These are phyloP conservation scores for Eucalyptus pumila DNA, from an alignment of 345 rosid genomes.

Conservation along the genomic window DNA sequence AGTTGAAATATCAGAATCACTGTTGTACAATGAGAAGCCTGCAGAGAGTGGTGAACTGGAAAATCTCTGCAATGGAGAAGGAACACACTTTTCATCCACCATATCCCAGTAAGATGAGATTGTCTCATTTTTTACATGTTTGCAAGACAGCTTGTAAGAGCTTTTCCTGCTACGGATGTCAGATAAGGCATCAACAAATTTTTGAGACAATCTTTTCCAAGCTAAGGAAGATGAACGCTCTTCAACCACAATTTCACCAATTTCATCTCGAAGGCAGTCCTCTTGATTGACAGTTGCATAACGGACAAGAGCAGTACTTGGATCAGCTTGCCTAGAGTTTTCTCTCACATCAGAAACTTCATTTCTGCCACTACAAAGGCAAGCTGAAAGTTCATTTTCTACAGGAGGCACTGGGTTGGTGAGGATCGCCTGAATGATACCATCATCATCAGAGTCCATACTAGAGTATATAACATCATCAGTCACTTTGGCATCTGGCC, in stretches of 20 bases:
- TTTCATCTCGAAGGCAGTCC: slow-evolving; percentile 27
- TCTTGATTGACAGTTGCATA: slow-evolving; percentile 2
- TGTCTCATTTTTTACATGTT: slow-evolving; percentile 37
- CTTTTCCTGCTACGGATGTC: slow-evolving; percentile 27
- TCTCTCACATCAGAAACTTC: slow-evolving; percentile 7
- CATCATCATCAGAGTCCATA: slow-evolving; percentile 34
- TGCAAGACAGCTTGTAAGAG: slow-evolving; percentile 41
- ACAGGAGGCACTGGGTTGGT: slow-evolving; percentile 53
- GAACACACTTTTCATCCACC: slow-evolving; percentile 21
- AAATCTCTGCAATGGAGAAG: slow-evolving; percentile 38
- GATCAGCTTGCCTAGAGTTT: slow-evolving; percentile 9
- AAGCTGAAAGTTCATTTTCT: slow-evolving; percentile 47
- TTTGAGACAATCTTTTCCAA: slow-evolving; percentile 61
- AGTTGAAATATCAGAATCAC: slow-evolving; percentile 23
- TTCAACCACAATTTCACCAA: slow-evolving; percentile 74
- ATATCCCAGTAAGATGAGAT: slow-evolving; percentile 17
- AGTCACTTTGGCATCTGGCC: slow-evolving; percentile 16
- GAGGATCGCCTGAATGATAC: slow-evolving; percentile 44
- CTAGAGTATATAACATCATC: not conserved
- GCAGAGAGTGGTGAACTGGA: slow-evolving; percentile 32
- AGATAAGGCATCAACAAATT: slow-evolving; percentile 47
- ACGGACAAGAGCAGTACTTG: slow-evolving; percentile 8
- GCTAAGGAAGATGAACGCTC: slow-evolving; percentile 59
- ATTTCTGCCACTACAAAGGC: slow-evolving; percentile 21
- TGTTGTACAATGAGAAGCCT: slow-evolving; percentile 17